A percentile compares a stretch with the other conserved stretches of the same genome.
These are phyloP conservation scores for Lachnellula occidentalis DNA, from an alignment of 2,329 filamentous ascomycete genomes.

Conservation along the genomic window DNA sequence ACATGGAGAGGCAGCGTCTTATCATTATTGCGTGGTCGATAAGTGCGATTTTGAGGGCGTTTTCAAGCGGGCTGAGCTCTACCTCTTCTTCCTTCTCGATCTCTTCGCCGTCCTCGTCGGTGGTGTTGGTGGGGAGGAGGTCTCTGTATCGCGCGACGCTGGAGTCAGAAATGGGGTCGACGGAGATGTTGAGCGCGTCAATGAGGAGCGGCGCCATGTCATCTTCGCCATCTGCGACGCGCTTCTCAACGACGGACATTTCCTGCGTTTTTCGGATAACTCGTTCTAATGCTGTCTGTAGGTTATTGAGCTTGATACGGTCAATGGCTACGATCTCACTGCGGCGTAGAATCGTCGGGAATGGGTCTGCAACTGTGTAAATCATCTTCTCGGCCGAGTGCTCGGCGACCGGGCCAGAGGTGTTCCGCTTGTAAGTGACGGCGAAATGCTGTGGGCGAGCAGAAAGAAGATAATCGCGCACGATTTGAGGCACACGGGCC, in stretches of 20 bases:
- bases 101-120: constrained; percentile 23
- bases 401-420: constrained; percentile 61
- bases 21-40: constrained; percentile 86
- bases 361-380: constrained; percentile 77
- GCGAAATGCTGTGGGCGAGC: constrained; percentile 75
- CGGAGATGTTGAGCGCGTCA: constrained; percentile 70
- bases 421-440: constrained; percentile 65
- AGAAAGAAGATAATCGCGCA: constrained; percentile 81
- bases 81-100: constrained; percentile 41
- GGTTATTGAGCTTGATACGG: constrained; percentile 57
- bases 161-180: constrained; percentile 67
- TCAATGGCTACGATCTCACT: constrained; percentile 74
- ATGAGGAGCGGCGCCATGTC: constrained; percentile 63
- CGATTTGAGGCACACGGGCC: constrained; percentile 73
- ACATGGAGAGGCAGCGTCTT: constrained; percentile 70
- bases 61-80: constrained; percentile 58
- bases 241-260: constrained; percentile 69
- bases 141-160: constrained; percentile 74
- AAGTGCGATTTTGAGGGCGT: constrained; percentile 75
- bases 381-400: constrained; percentile 80
- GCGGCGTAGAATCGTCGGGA: constrained; percentile 84
- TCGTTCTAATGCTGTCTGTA: constrained; percentile 86
- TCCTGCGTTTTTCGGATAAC: constrained; percentile 89
- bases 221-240: constrained; percentile 66
- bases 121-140: constrained; percentile 53